Base-by-base conservation (phyloP, 2,329 filamentous ascomycete genomes). In the Kalaharituber pfeilii region DNA sequence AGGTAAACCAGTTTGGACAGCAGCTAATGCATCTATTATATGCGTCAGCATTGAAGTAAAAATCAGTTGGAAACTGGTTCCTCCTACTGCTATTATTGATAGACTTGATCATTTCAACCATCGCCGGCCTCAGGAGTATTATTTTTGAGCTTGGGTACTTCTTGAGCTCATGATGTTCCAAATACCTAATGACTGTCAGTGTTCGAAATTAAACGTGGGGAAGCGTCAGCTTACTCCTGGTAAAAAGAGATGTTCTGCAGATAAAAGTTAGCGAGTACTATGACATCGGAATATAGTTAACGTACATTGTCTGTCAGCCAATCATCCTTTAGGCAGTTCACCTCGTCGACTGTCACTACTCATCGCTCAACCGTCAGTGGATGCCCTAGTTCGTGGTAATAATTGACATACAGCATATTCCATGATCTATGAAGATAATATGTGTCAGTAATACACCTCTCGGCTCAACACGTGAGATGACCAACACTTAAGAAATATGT, bases 301-400 rank as follows among this genome's bases (percentile, higher is more conserved):
- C 77, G 61, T 73, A 88, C 85, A 72, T 94, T 95, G 68, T 98
- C 91, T 44, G 89, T 95, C 52, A 98, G 74, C 91, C 91, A 98
- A 73, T 95, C 91, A 69, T 84, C 75, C 69, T 84, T 86, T 56
- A 98, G 77, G 15, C 83, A 82, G 67, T 88, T 84, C 62, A 96
- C 78, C 69, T 98, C 91, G 67, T 91, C 86, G 66, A 81, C 79
- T 51, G 85, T 94, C 62, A 96, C 86, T 88, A 65, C 36, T 13
- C 53, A 36, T 33, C 39, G 53, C 45, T 28, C 45, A 45, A 36
- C 29, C 30, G n/a, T n/a, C n/a, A n/a, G n/a, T n/a, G 30, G 52
- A 62, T 56, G 56, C 56, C 52, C 44, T 51, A 58, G 5, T 54
- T 52, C 55, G 58, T 55, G 63, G 60, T 57, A 62, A 71, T 75